Evolutionary conservation across 371 early-diverging fungal genomes (phyloP).

Genomic region (Mortierella sp.): DNA sequence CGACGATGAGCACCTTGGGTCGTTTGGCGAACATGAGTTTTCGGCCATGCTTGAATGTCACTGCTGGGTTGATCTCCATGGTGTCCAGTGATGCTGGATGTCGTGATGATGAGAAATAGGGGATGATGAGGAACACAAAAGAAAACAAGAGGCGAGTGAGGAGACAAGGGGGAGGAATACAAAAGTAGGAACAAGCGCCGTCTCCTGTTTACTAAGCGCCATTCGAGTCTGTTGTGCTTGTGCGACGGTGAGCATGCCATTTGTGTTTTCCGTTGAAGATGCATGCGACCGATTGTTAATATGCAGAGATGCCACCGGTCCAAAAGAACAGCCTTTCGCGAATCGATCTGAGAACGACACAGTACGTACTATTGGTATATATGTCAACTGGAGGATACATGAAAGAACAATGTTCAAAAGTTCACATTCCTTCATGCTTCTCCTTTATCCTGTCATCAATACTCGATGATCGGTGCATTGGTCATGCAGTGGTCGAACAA

Average conservation of each 20-base stretch:
- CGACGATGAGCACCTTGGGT: conserved; percentile 33
- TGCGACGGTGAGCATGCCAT: not conserved
- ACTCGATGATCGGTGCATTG: no score
- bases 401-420: no score
- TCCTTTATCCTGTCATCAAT: no score
- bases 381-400: no score
- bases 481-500: no score
- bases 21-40: not conserved
- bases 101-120: not conserved
- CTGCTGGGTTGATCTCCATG: not conserved
- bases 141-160: not conserved
- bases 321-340: not conserved
- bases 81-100: not conserved
- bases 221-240: not conserved
- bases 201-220: not conserved
- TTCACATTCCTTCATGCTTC: no score
- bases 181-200: not conserved
- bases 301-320: not conserved
- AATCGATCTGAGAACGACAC: not conserved
- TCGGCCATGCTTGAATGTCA: not conserved
- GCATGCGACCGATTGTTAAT: not conserved
- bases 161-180: not conserved
- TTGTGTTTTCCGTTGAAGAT: not conserved
- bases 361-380: no score
- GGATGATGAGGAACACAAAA: not conserved